A percentile compares a stretch with the other conserved stretches of the same genome.
phyloP scores from a whole-genome alignment of 345 rosid species.

The Stellera chamaejasme region DNA sequence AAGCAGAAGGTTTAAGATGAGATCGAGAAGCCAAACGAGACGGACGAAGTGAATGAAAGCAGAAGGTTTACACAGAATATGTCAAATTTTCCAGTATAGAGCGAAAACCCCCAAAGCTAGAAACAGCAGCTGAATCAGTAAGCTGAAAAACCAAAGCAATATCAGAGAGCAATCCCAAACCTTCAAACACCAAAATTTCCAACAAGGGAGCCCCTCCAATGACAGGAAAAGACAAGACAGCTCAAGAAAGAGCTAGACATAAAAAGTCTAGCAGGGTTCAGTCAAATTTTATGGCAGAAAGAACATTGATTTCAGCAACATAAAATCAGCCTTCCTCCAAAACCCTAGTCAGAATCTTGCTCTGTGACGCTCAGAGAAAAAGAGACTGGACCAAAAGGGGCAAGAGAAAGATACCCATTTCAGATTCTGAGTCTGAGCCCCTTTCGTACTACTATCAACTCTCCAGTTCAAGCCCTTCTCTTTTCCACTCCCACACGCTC shows the following conservation, averaged over 20 bases:
- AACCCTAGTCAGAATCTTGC: constrained; percentile 58
- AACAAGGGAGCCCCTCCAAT: constrained; percentile 17
- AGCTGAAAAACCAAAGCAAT: constrained; percentile 21
- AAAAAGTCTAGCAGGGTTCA: constrained; percentile 24
- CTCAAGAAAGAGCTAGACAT: constrained; percentile 24
- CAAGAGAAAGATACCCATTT: constrained; percentile 68
- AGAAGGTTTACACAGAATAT: neutral
- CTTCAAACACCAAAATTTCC: constrained; percentile 17
- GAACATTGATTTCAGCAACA: constrained; percentile 61
- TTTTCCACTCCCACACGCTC: constrained; percentile 15
- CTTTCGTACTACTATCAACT: constrained; percentile 45
- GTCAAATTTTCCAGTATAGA: too few relatives aligned
- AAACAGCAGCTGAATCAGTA: constrained; percentile 14
- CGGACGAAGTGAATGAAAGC: neutral
- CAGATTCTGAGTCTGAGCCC: constrained; percentile 75
- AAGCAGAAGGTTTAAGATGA: constrained; percentile 10
- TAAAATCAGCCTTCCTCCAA: constrained; percentile 33
- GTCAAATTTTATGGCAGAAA: constrained; percentile 38
- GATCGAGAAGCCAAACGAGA: constrained; percentile 12
- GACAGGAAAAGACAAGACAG: constrained; percentile 23
- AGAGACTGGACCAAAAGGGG: constrained; percentile 34
- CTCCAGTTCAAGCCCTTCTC: constrained; percentile 31
- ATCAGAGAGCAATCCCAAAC: constrained; percentile 25
- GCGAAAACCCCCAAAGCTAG: constrained; percentile 2
- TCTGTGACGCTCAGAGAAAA: constrained; percentile 20